phyloP scores from a whole-genome alignment of 2,329 filamentous ascomycete genomes.

The Tolypocladium tundrense region DNA sequence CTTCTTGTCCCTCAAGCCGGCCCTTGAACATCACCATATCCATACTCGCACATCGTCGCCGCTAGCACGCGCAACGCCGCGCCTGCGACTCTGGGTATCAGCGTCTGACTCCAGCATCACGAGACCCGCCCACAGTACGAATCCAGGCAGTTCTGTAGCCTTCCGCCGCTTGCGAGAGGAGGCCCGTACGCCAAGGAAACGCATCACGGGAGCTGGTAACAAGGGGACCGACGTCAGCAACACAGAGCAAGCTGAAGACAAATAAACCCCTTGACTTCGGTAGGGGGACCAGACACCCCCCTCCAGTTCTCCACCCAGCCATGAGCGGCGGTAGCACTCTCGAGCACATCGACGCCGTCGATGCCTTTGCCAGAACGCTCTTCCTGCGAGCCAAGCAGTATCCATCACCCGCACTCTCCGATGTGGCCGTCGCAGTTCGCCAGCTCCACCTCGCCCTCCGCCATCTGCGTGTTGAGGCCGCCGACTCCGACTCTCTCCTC shows the following conservation, averaged over 20 bases:
- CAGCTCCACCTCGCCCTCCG: constrained; percentile 45
- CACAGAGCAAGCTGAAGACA: not conserved
- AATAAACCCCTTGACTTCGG: not conserved
- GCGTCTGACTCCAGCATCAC: not conserved
- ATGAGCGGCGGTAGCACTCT: constrained; percentile 23
- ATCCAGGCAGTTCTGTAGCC: not conserved
- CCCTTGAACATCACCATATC: not conserved
- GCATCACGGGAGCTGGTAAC: not conserved
- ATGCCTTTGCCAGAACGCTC: constrained; percentile 43
- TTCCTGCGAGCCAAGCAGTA: constrained; percentile 40
- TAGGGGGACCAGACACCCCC: not conserved
- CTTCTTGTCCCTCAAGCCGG: not conserved
- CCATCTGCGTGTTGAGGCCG: constrained; percentile 46
- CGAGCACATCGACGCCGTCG: constrained; percentile 43
- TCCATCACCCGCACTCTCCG: constrained; percentile 36
- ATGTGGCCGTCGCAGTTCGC: constrained; percentile 39
- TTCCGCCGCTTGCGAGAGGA: not conserved
- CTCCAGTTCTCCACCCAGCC: constrained; percentile 5
- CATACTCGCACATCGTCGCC: not conserved
- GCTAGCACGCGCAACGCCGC: not conserved
- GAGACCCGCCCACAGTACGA: not conserved
- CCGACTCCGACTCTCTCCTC: constrained; percentile 45
- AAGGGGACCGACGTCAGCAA: not conserved
- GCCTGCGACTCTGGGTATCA: not conserved
- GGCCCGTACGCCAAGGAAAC: not conserved